Evolutionary conservation across 352 stramenopile genomes (phyloP), one percentile per base, ranked within the genome.

Genomic region (Plasmopara muralis): DNA sequence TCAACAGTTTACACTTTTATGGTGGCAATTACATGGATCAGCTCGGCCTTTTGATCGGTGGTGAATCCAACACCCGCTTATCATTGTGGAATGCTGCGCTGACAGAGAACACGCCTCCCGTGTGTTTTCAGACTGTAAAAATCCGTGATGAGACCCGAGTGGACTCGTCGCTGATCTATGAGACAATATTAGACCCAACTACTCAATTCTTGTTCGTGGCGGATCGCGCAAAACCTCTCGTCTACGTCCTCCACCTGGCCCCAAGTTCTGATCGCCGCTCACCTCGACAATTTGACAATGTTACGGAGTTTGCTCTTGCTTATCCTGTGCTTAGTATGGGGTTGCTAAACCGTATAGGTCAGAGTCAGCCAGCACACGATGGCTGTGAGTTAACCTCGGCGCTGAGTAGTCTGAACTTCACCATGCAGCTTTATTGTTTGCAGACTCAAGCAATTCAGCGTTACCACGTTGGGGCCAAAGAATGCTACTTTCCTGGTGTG

Each of bases 361-460:
- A 68, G 12, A 62, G 57, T 40, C 72, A 83, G 28, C 29, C 75
- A 43, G 39, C 64, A 42, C 55, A 68, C 50, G 64, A 66, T 50
- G 47, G 57, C 28, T 60, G 67, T 48, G 62, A 77, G 55, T 35
- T 61, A 25, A 18, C 53, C 28, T 62, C 55, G 20, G 30, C 49
- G 13, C 13, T 60, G 28, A 55, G 49, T 54, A 60, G 53, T 8
- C 48, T 74, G 9, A 70, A 78, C 31, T 80, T 87, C 18, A 75
- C 69, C 9, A 93, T 93, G 79, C 79, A 90, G 57, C 62, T 90
- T 6, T 93, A 87, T 42, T 87, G 76, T 42, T 53, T 90, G 7
- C 83, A 93, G 57, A 90, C 83, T 0, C 76, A 90, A 15, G 83
- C 83, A 15, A 93, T 93, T 55, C 83, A 93, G 60, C 80, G 83